Percentiles rank a stretch among this genome's conserved stretches.
Conservation (phyloP, 2,329 filamentous ascomycete species). For the Phyllosticta citriasiana region DNA sequence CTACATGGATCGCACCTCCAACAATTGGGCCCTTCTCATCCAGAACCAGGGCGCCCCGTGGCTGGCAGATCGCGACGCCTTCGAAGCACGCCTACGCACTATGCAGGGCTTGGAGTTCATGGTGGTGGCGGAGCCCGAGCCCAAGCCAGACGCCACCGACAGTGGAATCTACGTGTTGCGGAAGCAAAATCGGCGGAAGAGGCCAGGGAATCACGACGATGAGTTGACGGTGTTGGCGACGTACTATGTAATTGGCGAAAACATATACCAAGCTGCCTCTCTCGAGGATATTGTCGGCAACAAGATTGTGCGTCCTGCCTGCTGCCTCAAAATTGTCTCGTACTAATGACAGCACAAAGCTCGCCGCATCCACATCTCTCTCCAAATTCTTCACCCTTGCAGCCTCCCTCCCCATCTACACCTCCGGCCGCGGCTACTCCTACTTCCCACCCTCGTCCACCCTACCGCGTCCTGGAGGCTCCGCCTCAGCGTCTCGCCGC, state of each 20-base stretch:
- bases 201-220: slow-evolving; percentile 37
- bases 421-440: slow-evolving; percentile 49
- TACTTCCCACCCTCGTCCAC: slow-evolving; percentile 44
- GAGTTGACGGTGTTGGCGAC: slow-evolving; percentile 46
- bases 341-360: slow-evolving; percentile 23
- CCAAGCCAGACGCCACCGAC: slow-evolving; percentile 31
- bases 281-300: slow-evolving; percentile 48
- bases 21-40: slow-evolving; percentile 46
- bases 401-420: slow-evolving; percentile 45
- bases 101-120: slow-evolving; percentile 51
- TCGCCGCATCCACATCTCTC: slow-evolving; percentile 47
- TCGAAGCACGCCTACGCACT: slow-evolving; percentile 45
- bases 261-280: slow-evolving; percentile 52
- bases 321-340: background rate
- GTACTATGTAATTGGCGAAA: slow-evolving; percentile 52
- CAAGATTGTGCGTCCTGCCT: slow-evolving; percentile 36
- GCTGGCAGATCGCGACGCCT: slow-evolving; percentile 44
- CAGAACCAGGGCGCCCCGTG: slow-evolving; percentile 36
- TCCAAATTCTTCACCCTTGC: slow-evolving; percentile 46
- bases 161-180: slow-evolving; percentile 51
- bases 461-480: slow-evolving; percentile 11
- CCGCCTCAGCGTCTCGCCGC: slow-evolving; percentile 23
- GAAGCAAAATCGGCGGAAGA: slow-evolving; percentile 36
- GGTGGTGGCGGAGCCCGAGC: slow-evolving; percentile 47
- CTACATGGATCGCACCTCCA: slow-evolving; percentile 53